These are phyloP conservation scores for Erythrophleum fordii DNA, from an alignment of 306 rosid species.

Conservation along the genomic window DNA sequence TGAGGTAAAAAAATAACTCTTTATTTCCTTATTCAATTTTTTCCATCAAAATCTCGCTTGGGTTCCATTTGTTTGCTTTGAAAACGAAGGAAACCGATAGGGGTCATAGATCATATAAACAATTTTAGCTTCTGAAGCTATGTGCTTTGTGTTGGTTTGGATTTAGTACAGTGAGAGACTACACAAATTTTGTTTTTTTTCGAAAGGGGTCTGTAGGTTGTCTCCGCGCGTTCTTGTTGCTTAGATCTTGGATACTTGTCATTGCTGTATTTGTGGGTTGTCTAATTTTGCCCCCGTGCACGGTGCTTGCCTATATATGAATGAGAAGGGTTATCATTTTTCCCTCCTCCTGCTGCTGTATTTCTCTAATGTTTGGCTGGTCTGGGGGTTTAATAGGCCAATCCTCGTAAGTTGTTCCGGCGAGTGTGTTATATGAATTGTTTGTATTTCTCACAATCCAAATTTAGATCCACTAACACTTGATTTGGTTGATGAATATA, in stretches of 20 bases:
- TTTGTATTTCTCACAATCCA: background rate
- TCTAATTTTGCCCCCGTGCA: background rate
- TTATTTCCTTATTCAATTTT: background rate
- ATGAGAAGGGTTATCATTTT: background rate
- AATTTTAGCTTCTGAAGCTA: background rate
- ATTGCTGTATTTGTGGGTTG: constrained; percentile 7
- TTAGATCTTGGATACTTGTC: background rate
- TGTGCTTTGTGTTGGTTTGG: background rate
- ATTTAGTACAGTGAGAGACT: background rate
- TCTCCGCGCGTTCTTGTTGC: background rate
- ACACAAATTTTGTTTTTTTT: background rate
- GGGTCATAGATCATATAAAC: background rate
- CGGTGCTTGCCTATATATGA: background rate
- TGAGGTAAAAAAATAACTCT: constrained; percentile 8
- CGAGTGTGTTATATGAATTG: background rate
- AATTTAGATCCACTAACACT: background rate
- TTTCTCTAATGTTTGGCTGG: background rate
- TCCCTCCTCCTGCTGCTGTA: background rate
- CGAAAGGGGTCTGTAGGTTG: background rate
- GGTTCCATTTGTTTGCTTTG: background rate
- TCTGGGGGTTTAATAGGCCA: background rate
- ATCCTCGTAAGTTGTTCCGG: background rate
- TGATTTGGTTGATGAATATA: background rate
- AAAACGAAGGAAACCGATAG: background rate
- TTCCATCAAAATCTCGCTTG: background rate